These are phyloP conservation scores for Coemansia sp. DNA, from an alignment of 192 early-diverging fungal genomes.

Conservation along the genomic window DNA sequence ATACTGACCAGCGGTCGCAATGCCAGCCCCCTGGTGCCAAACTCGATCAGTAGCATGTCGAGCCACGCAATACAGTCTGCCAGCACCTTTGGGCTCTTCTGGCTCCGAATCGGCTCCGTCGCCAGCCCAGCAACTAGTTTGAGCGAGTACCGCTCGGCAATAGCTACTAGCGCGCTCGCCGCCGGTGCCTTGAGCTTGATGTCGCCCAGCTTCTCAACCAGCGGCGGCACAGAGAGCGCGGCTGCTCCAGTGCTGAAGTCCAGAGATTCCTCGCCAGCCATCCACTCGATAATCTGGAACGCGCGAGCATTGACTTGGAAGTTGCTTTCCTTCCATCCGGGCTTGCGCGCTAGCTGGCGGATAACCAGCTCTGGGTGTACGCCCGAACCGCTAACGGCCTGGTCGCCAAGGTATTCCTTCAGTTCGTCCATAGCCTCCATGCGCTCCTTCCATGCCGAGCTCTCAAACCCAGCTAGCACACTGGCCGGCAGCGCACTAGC, in stretches of 20 bases:
- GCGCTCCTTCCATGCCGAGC: conserved; percentile 84
- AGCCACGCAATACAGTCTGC: conserved; percentile 89
- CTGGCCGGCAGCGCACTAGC: conserved; percentile 61
- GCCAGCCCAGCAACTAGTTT: conserved; percentile 79
- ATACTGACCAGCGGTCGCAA: conserved; percentile 81
- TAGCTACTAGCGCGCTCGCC: conserved; percentile 71
- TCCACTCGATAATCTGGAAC: conserved; percentile 70
- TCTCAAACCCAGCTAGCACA: conserved; percentile 61
- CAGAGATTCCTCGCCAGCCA: conserved; percentile 59
- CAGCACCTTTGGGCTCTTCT: conserved; percentile 88
- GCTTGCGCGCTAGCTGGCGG: conserved; percentile 74
- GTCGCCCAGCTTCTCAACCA: conserved; percentile 93
- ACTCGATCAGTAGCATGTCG: conserved; percentile 79
- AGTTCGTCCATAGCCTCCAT: conserved; percentile 84
- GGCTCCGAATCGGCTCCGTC: conserved; percentile 71
- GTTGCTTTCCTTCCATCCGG: conserved; percentile 98
- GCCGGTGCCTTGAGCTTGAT: conserved; percentile 89
- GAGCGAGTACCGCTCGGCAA: conserved; percentile 74
- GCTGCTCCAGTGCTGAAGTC: conserved; percentile 73
- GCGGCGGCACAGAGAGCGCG: conserved; percentile 65
- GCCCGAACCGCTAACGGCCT: conserved; percentile 56
- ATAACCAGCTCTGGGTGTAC: conserved; percentile 75
- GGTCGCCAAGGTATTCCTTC: conserved; percentile 61
- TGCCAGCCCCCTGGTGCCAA: conserved; percentile 79
- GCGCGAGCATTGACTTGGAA: conserved; percentile 84